Base-by-base conservation (phyloP, 768 basidiomycete species). In the Kwoniella mangroviensis region DNA sequence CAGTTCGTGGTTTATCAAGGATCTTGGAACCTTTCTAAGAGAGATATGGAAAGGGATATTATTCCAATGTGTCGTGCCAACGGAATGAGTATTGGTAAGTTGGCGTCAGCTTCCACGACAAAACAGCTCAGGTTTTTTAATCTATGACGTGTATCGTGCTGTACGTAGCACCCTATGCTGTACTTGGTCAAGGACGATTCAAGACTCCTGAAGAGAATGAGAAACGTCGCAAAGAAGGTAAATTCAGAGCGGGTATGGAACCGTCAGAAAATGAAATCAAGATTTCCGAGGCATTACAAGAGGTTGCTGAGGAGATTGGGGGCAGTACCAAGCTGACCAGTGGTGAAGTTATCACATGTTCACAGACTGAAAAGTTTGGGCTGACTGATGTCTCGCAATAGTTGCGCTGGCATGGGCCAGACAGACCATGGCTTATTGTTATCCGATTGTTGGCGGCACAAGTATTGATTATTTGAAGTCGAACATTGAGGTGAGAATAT, bases 21-120 rank as follows among this genome's bases (percentile, higher is more conserved):
- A 17, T 21, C 49, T 0, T 79, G 75, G 71, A 76, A 71, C 59
- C 57, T 75, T 57, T 34, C 21, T 19, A 51, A 52, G 5, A 84
- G 88, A 53, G 85, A 85, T 26, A 84, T 88, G 57, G 88, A 88
- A 76, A 83, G 87, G 13, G 88, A 88, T 1, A 86, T 88, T 65
- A 85, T 88, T 60, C 84, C 84, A 11, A 85, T 84, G 84, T 59
- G 61, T 67, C 65, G 64, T 26, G 68, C 58, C 15, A 66, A 68
- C 42, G 59, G 53, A 17, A 65, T 71, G 63, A 40, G 28, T 40
- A 28, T 70, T 22, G 69, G 63, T 70, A 24, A 40, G 63, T 63
- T 13, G 17, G 34, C 13, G 58, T 26, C 21, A 22, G 15, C 9
- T 60, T 53, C 34, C 34, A 4, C 34, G n/a, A 34, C 9, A 34